These are phyloP conservation scores for Nannochloropsis oceanica DNA, from an alignment of 108 stramenopile genomes.

Conservation along the genomic window DNA sequence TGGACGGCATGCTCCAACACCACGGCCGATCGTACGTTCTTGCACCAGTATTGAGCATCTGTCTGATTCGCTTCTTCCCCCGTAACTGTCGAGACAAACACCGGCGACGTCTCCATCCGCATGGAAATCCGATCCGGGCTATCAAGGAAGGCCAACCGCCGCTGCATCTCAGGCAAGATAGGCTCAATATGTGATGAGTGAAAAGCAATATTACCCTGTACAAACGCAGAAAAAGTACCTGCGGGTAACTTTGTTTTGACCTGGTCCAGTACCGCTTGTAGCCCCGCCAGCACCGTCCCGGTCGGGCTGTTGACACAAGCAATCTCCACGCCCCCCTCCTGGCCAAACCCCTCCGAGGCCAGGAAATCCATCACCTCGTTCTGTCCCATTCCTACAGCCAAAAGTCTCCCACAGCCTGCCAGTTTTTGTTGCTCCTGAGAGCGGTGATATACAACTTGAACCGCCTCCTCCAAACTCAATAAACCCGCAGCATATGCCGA, in stretches of 20 bases:
- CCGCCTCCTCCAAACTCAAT: neutral
- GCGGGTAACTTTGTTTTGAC: neutral
- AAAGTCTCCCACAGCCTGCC: neutral
- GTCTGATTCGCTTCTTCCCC: neutral
- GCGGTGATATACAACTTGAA: neutral
- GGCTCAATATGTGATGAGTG: neutral
- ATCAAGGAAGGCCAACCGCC: neutral
- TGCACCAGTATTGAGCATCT: neutral
- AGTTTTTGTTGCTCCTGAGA: neutral
- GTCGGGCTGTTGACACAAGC: neutral
- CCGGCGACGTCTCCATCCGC: neutral
- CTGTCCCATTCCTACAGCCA: neutral
- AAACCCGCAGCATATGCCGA: neutral
- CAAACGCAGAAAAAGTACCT: neutral
- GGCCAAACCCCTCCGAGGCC: neutral
- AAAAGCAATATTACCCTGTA: neutral
- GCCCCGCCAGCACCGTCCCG: neutral
- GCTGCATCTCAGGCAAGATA: neutral
- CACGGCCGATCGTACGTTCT: neutral
- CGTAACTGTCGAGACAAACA: neutral
- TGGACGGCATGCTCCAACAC: neutral
- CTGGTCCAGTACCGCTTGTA: neutral
- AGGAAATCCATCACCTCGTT: neutral
- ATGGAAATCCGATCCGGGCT: neutral
- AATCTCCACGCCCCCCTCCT: neutral